Evolutionary conservation across 2,329 filamentous ascomycete genomes (phyloP), one percentile per base, ranked within the genome.

Genomic region (Elsinoe perseae): DNA sequence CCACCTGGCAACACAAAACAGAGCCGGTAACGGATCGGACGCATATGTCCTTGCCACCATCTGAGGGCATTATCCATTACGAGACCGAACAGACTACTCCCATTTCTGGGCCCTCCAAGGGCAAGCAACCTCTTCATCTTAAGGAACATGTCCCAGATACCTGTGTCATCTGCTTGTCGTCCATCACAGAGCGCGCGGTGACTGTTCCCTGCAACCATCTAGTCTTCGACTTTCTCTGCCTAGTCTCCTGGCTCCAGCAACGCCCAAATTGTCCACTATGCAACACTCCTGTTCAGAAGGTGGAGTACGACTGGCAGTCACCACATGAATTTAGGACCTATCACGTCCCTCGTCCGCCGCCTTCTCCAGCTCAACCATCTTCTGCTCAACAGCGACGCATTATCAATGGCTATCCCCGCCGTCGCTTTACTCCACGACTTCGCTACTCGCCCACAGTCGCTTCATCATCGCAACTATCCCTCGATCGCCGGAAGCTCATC

Each of bases 101-200:
- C 50, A 50, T 32, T 34, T 53, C 42, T 60, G 64, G 54, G 62
- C 63, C 56, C 63, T 64, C 61, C 57, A 65, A 64, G 55, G 63
- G 63, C 36, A 53, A 50, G 20, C 14, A 46, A 3, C 50, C 43
- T 9, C 25, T 50, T 12, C 23, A 14, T 27, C 23, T 8, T 21
- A 53, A 23, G 9, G 50, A 50, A 4, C 27, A 54, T 23, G 30
- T 27, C 20, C 38, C 57, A 12, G 73, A 79, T 60, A 82, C 79
- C 65, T 96, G 91, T 70, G 89, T 95, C 61, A 93, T 97, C 69
- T 97, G 91, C 70, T 82, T 96, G 59, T 87, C 92, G 57, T 66
- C 73, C 54, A 77, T 95, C 65, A 81, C 82, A 8, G 87, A 93
- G 64, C 73, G 81, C 54, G 89, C 87, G 60, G 76, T 85, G 52